Conservation (phyloP, 306 rosid species). For the Prunus campanulata region DNA sequence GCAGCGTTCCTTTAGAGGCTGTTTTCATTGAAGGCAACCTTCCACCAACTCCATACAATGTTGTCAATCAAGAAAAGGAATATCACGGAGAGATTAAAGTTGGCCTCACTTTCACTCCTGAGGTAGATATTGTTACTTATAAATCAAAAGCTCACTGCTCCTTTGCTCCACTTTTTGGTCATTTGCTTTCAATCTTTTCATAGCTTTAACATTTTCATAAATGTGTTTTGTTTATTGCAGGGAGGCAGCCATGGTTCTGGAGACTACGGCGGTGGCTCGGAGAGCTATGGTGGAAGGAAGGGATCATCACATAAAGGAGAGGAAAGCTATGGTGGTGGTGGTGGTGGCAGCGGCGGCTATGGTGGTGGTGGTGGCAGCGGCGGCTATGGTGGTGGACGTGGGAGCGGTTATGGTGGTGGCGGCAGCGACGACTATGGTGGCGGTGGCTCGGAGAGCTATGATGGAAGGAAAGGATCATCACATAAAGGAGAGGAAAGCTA, state of each 20-base stretch:
- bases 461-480: not conserved
- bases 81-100: conserved; percentile 52
- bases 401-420: no score
- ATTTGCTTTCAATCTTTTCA: not conserved
- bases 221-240: not conserved
- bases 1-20: conserved; percentile 55
- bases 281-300: not conserved
- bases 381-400: no score
- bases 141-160: not conserved
- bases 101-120: conserved; percentile 49
- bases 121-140: conserved; percentile 14
- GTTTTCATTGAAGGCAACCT: conserved; percentile 49
- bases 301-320: not conserved
- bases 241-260: not conserved
- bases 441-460: not conserved
- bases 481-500: not conserved
- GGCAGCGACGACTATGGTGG: not conserved
- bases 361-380: no score
- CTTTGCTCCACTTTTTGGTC: not conserved
- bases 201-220: not conserved
- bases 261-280: not conserved
- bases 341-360: not conserved
- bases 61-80: conserved; percentile 52
- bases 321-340: not conserved
- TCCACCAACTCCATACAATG: conserved; percentile 54